A percentile compares a stretch with the other conserved stretches of the same genome.
phyloP scores from a whole-genome alignment of 306 rosid genomes.

The Morella rubra region DNA sequence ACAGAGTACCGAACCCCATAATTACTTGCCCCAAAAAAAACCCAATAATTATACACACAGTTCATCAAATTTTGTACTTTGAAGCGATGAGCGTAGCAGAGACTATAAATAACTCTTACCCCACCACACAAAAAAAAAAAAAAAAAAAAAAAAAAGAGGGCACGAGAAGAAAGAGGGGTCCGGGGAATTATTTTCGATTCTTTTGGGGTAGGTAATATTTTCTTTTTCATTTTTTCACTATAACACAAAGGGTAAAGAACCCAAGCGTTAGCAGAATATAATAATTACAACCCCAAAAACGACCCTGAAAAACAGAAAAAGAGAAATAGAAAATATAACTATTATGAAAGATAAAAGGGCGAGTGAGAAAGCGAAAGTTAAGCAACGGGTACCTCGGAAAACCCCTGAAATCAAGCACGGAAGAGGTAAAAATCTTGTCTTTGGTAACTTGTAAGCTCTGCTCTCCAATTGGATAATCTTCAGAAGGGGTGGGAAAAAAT shows the following conservation, averaged over 20 bases:
- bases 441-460: constrained; percentile 5
- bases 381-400: constrained; percentile 34
- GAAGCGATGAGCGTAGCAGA: background rate
- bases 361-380: background rate
- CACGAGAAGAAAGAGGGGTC: too few relatives aligned
- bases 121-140: background rate
- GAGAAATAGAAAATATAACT: background rate
- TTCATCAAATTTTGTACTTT: background rate
- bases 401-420: constrained; percentile 5
- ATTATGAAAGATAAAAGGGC: background rate
- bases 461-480: constrained; percentile 10
- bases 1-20: background rate
- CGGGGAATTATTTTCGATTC: too few relatives aligned
- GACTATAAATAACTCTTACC: background rate
- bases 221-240: background rate
- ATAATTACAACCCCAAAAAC: too few relatives aligned
- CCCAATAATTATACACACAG: background rate
- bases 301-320: background rate
- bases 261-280: background rate
- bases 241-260: background rate
- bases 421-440: constrained; percentile 21
- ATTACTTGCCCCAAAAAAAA: background rate
- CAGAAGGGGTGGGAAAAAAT: constrained; percentile 8
- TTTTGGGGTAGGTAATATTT: too few relatives aligned
- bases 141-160: background rate